A percentile compares a stretch with the other conserved stretches of the same genome.
Conservation (phyloP, 805 yeast genomes). For the Kurtzmaniella fragi region DNA sequence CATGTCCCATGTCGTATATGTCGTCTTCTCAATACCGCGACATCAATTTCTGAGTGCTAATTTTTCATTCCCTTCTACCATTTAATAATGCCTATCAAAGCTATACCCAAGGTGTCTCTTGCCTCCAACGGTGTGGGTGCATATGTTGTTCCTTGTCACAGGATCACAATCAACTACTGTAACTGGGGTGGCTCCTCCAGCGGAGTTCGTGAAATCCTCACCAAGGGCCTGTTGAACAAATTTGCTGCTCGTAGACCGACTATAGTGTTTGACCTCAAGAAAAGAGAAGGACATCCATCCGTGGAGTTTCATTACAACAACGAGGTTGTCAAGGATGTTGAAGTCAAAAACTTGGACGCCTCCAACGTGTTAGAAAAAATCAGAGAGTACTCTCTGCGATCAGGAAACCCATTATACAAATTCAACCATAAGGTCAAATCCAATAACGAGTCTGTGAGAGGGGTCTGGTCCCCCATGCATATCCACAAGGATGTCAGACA, state of each 20-base stretch:
- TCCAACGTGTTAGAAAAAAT: slow-evolving; percentile 62
- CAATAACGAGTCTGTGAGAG: slow-evolving; percentile 80
- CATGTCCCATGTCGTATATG: too few species aligned
- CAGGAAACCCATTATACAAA: slow-evolving; percentile 64
- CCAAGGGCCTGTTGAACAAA: slow-evolving; percentile 42
- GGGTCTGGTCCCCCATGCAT: slow-evolving; percentile 97
- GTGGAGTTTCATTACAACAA: slow-evolving; percentile 33
- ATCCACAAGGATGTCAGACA: slow-evolving; percentile 41
- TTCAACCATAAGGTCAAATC: slow-evolving; percentile 73
- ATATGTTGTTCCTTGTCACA: slow-evolving; percentile 68
- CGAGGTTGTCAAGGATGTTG: slow-evolving; percentile 48
- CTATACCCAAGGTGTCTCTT: slow-evolving; percentile 51
- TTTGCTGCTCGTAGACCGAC: slow-evolving; percentile 60
- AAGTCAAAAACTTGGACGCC: slow-evolving; percentile 68
- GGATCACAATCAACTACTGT: slow-evolving; percentile 74
- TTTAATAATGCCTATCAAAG: slow-evolving; percentile 49
- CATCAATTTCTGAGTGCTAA: too few species aligned
- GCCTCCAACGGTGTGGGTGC: slow-evolving; percentile 78
- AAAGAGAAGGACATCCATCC: slow-evolving; percentile 82
- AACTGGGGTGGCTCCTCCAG: slow-evolving; percentile 94
- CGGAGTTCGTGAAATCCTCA: slow-evolving; percentile 71
- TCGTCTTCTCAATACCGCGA: too few species aligned
- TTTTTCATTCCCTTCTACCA: too few species aligned
- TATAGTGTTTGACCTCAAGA: slow-evolving; percentile 65
- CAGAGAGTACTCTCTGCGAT: slow-evolving; percentile 56